These are phyloP conservation scores for Zymoseptoria passerinii DNA, from an alignment of 2,329 filamentous ascomycete species.

Conservation along the genomic window DNA sequence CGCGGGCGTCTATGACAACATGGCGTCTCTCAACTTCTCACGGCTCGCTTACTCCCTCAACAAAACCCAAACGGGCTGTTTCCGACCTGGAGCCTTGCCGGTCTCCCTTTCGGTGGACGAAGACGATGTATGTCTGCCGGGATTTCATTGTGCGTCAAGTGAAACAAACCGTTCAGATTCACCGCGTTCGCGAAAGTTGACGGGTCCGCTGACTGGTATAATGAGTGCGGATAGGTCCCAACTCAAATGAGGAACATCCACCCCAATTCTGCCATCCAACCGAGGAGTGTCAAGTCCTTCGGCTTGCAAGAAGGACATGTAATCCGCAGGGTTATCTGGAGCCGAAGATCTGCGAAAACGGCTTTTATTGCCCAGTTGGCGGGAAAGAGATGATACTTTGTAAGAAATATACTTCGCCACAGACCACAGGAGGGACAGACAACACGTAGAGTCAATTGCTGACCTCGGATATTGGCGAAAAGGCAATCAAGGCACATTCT, in stretches of 20 bases:
- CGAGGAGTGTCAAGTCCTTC: slow-evolving; percentile 18
- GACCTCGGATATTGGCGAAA: neutral
- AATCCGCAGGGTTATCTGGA: slow-evolving; percentile 37
- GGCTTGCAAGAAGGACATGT: slow-evolving; percentile 19
- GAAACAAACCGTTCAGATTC: neutral
- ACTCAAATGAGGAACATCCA: slow-evolving; percentile 20
- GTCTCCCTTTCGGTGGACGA: slow-evolving; percentile 18
- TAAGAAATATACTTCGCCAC: slow-evolving; percentile 15
- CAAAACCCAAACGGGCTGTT: slow-evolving; percentile 17
- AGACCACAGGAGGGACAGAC: slow-evolving; percentile 27
- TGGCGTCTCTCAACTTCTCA: slow-evolving; percentile 20
- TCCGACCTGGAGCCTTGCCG: slow-evolving; percentile 20
- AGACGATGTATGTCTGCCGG: slow-evolving; percentile 24
- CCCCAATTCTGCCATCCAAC: slow-evolving; percentile 28
- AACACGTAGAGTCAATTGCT: slow-evolving; percentile 33
- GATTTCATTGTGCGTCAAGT: slow-evolving; percentile 21
- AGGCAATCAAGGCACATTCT: slow-evolving; percentile 41
- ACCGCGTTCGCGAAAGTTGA: neutral
- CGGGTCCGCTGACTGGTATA: neutral
- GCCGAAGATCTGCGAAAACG: slow-evolving; percentile 43
- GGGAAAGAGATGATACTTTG: slow-evolving; percentile 32
- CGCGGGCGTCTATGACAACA: slow-evolving; percentile 8
- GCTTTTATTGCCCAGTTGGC: slow-evolving; percentile 42
- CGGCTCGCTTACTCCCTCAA: slow-evolving; percentile 15
- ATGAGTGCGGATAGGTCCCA: slow-evolving; percentile 15